phyloP scores from a whole-genome alignment of 371 early-diverging fungal species.

The Actinomortierella wolfii region DNA sequence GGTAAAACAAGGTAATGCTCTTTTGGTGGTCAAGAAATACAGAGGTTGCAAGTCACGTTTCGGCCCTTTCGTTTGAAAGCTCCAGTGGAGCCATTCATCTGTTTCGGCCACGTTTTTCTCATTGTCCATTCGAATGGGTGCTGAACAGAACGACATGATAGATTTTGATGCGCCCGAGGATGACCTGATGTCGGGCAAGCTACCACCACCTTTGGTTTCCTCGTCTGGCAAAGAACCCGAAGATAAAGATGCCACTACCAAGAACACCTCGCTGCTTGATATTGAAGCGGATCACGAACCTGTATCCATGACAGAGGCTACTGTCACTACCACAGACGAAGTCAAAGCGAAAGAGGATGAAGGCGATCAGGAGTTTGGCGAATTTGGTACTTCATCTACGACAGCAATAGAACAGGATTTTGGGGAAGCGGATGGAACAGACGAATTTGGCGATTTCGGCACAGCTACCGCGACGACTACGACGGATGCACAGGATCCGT shows the following conservation, averaged over 20 bases:
- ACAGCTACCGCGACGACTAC: not conserved
- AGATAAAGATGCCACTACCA: too few relatives aligned
- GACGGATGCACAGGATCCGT: not conserved
- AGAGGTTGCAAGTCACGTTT: slow-evolving; percentile 1
- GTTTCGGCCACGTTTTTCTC: not conserved
- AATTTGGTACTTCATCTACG: slow-evolving; percentile 1
- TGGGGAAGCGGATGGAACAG: not conserved
- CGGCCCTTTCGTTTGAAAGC: too few relatives aligned
- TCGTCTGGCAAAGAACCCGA: too few relatives aligned
- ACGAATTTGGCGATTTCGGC: slow-evolving; percentile 30
- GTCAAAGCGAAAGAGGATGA: not conserved
- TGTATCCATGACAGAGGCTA: not conserved
- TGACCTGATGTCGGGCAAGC: too few relatives aligned
- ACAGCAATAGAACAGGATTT: not conserved
- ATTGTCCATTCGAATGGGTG: not conserved
- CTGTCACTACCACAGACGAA: not conserved
- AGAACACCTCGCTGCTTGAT: too few relatives aligned
- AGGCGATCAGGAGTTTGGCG: slow-evolving; percentile 3
- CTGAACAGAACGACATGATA: too few relatives aligned
- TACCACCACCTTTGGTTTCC: too few relatives aligned
- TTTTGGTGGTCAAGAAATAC: not conserved
- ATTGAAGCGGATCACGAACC: not conserved
- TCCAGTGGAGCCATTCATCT: slow-evolving; percentile 2
- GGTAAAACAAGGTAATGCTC: too few relatives aligned
- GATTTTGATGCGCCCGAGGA: too few relatives aligned